These are phyloP conservation scores for Fomitopsis palustris DNA, from an alignment of 1,284 basidiomycete genomes.

Conservation along the genomic window DNA sequence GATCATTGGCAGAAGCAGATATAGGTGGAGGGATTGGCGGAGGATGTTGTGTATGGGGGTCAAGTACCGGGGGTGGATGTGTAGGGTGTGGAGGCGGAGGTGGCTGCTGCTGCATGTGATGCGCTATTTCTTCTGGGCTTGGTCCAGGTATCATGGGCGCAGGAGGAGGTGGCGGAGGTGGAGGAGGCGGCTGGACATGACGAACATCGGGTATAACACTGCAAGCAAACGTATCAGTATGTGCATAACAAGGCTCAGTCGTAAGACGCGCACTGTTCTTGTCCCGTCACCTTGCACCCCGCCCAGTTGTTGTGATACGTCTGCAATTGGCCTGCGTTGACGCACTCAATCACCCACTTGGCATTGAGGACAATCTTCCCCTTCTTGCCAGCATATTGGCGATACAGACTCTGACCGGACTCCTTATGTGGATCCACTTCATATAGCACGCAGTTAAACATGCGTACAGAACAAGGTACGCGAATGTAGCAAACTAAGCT, in stretches of 20 bases:
- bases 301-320: slow-evolving; percentile 74
- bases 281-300: slow-evolving; percentile 74
- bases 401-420: slow-evolving; percentile 76
- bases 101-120: slow-evolving; percentile 13
- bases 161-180: slow-evolving; percentile 15
- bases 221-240: slow-evolving; percentile 31
- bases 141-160: slow-evolving; percentile 8
- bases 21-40: slow-evolving; percentile 22
- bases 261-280: slow-evolving; percentile 56
- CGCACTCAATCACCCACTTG: slow-evolving; percentile 72
- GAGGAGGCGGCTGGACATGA: slow-evolving; percentile 12
- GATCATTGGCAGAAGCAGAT: slow-evolving; percentile 23
- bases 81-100: neutral
- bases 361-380: slow-evolving; percentile 69
- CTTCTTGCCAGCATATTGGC: slow-evolving; percentile 74
- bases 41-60: slow-evolving; percentile 14
- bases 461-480: neutral
- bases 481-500: slow-evolving; percentile 1
- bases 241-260: slow-evolving; percentile 62
- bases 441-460: slow-evolving; percentile 9
- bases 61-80: slow-evolving; percentile 18
- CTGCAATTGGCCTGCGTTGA: slow-evolving; percentile 61
- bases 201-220: slow-evolving; percentile 15
- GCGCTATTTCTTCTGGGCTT: slow-evolving; percentile 9
- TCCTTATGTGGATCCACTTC: slow-evolving; percentile 72